Percentiles rank a stretch among this genome's conserved stretches.
Evolutionary conservation across 805 yeast genomes (phyloP).

Genomic region (Hanseniaspora clermontiae): DNA sequence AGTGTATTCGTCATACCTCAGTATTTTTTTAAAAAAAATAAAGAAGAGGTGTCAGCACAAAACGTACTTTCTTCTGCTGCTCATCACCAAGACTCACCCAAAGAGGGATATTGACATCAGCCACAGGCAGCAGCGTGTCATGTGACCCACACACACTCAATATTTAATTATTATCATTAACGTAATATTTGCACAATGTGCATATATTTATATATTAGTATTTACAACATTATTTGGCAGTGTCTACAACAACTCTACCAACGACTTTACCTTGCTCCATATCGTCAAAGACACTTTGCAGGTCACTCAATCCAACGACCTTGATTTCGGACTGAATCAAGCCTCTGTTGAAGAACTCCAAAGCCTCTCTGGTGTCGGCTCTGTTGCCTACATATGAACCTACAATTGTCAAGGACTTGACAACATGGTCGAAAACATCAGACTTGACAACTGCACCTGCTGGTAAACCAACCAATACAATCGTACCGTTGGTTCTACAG

Average conservation of each 20-base stretch:
- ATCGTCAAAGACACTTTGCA: conserved; percentile 40
- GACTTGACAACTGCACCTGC: conserved; percentile 59
- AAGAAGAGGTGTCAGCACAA: no score
- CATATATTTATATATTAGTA: no score
- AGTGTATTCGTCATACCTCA: no score
- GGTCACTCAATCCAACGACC: conserved; percentile 43
- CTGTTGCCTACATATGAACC: conserved; percentile 86
- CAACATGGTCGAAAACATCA: conserved; percentile 57
- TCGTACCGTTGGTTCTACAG: conserved; percentile 55
- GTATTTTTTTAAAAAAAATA: no score
- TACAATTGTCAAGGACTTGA: conserved; percentile 53
- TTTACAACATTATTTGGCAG: conserved; percentile 36
- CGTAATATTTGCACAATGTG: no score
- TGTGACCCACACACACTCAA: no score
- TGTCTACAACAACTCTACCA: conserved; percentile 84
- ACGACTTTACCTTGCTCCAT: conserved; percentile 44
- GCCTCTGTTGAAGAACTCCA: conserved; percentile 59
- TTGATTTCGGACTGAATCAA: conserved; percentile 50
- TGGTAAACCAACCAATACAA: conserved; percentile 63
- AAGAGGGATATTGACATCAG: no score
- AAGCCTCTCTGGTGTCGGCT: conserved; percentile 64
- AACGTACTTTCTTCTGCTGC: no score
- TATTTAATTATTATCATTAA: no score
- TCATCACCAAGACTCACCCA: no score
- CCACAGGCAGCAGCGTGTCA: no score